phyloP scores from a whole-genome alignment of 1,284 basidiomycete genomes.

The Austropuccinia psidii region DNA sequence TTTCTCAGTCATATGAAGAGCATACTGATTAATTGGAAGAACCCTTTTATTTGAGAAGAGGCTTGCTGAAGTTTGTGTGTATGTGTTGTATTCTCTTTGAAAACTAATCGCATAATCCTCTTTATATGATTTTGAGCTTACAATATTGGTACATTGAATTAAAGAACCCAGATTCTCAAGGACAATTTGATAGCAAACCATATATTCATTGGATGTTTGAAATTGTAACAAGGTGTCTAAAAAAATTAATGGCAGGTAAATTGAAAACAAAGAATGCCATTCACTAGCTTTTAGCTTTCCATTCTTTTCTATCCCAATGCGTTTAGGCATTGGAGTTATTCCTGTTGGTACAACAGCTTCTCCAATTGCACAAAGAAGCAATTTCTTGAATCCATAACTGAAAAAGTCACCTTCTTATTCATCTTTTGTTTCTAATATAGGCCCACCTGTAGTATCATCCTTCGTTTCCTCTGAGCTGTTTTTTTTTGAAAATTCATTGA shows the following conservation, averaged over 20 bases:
- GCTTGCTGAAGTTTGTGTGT: neutral
- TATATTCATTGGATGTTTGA: neutral
- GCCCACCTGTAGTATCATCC: no score
- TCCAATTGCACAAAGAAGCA: no score
- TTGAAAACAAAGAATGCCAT: constrained; percentile 10
- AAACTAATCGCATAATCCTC: neutral
- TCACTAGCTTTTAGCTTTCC: neutral
- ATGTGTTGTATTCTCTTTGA: neutral
- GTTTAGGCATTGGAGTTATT: no score
- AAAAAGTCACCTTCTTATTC: no score
- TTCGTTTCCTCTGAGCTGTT: no score
- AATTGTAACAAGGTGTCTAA: neutral
- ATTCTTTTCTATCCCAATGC: neutral
- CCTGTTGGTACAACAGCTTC: no score
- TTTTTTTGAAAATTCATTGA: no score
- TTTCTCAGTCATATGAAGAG: neutral
- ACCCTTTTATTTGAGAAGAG: neutral
- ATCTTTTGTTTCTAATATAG: no score
- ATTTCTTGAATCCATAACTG: no score
- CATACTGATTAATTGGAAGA: constrained; percentile 24
- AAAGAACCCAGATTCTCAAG: constrained; percentile 25
- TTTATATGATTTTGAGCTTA: neutral
- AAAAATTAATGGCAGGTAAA: constrained; percentile 27
- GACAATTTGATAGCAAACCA: neutral
- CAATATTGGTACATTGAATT: constrained; percentile 32